These are phyloP conservation scores for Microsporum canis DNA, from an alignment of 2,329 filamentous ascomycete species.

Conservation along the genomic window DNA sequence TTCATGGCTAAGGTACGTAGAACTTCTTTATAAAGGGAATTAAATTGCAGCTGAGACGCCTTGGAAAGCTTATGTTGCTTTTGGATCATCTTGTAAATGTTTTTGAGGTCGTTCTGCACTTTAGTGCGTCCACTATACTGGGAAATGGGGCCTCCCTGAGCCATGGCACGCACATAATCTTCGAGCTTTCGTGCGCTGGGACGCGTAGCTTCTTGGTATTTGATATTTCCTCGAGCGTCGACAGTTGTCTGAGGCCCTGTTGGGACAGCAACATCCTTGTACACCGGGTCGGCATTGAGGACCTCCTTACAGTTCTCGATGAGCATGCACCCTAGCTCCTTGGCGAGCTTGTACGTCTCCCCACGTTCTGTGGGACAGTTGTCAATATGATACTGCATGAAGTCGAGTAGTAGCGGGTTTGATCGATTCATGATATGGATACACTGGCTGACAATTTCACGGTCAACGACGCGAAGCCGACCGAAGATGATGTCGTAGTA, in stretches of 20 bases:
- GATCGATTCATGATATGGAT: slow-evolving; percentile 99
- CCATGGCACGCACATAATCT: slow-evolving; percentile 98
- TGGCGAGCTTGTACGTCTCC: slow-evolving; percentile 95
- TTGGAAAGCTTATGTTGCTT: slow-evolving; percentile 97
- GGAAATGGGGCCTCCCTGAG: slow-evolving; percentile 93
- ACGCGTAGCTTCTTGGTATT: slow-evolving; percentile 78
- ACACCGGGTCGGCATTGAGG: slow-evolving; percentile 68
- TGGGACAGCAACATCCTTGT: slow-evolving; percentile 89
- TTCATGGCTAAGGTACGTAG: slow-evolving; percentile 94
- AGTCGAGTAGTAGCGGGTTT: slow-evolving; percentile 87
- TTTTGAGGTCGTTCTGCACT: slow-evolving; percentile 88
- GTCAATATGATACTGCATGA: slow-evolving; percentile 99
- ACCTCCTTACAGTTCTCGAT: slow-evolving; percentile 98
- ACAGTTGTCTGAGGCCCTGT: slow-evolving; percentile 89
- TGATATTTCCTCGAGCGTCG: slow-evolving; percentile 81
- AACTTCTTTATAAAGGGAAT: slow-evolving; percentile 85
- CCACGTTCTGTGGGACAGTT: slow-evolving; percentile 94
- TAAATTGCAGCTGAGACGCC: slow-evolving; percentile 91
- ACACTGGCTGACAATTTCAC: slow-evolving; percentile 96
- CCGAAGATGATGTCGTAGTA: slow-evolving; percentile 99
- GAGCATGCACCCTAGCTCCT: slow-evolving; percentile 82
- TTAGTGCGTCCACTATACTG: slow-evolving; percentile 98
- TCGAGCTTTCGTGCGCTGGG: slow-evolving; percentile 90
- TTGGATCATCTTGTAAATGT: slow-evolving; percentile 96
- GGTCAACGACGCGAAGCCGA: slow-evolving; percentile 79